Evolutionary conservation across 2,329 filamentous ascomycete species (phyloP).

Genomic region (Chalara sp.): DNA sequence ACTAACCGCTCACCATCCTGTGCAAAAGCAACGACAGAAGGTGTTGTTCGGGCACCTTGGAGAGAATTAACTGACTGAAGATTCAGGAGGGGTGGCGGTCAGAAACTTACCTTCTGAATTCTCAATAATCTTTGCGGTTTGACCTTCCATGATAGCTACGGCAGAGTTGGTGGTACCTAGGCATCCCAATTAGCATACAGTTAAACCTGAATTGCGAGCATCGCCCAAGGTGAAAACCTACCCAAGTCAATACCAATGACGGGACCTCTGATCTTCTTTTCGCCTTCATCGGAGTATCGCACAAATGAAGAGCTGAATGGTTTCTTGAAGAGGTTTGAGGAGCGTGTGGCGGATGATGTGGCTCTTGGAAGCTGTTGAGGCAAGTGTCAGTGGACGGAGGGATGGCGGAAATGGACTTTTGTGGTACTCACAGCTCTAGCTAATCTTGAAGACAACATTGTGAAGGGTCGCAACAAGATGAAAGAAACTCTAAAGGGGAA

Average conservation of each 20-base stretch:
- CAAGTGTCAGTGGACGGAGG: neutral
- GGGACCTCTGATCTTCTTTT: conserved; percentile 81
- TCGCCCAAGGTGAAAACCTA: conserved; percentile 35
- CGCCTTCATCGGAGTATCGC: conserved; percentile 58
- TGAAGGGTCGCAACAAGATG: conserved; percentile 28
- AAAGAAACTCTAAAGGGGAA: conserved; percentile 12
- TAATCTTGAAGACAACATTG: conserved; percentile 67
- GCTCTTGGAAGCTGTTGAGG: conserved; percentile 70
- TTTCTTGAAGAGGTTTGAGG: conserved; percentile 60
- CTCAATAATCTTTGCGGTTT: conserved; percentile 91
- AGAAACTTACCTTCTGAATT: conserved; percentile 75
- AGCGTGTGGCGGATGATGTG: conserved; percentile 59
- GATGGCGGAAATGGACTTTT: neutral
- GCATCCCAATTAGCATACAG: neutral
- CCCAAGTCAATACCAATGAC: conserved; percentile 98
- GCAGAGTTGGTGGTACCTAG: conserved; percentile 91
- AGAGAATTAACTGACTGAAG: conserved; percentile 4
- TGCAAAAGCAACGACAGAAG: conserved; percentile 91
- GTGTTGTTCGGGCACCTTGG: conserved; percentile 77
- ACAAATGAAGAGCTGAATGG: conserved; percentile 68
- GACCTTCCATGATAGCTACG: conserved; percentile 96
- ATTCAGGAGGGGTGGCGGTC: conserved; percentile 7
- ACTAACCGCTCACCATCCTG: conserved; percentile 94
- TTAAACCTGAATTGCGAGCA: neutral
- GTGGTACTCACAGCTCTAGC: conserved; percentile 63